Conservation (phyloP, 2,329 filamentous ascomycete genomes). For the Sporothrix variecibatus region DNA sequence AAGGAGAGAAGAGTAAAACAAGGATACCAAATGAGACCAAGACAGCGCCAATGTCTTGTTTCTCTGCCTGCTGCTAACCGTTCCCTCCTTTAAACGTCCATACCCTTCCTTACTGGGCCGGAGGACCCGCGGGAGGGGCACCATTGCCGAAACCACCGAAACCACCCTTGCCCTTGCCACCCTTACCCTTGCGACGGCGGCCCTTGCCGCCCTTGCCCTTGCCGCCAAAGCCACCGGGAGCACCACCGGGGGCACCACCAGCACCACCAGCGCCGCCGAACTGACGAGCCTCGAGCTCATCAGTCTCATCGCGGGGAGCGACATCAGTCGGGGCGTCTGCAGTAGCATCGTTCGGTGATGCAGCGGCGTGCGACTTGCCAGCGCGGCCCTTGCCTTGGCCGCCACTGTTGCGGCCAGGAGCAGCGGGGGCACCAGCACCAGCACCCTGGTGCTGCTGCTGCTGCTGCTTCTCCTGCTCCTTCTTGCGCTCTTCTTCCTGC, state of each 20-base stretch:
- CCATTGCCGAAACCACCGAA: not conserved
- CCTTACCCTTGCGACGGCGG: slow-evolving; percentile 13
- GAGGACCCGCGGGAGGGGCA: not conserved
- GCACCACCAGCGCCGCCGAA: not conserved
- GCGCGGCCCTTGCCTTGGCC: not conserved
- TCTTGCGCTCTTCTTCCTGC: not conserved
- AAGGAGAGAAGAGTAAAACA: not conserved
- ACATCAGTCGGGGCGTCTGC: not conserved
- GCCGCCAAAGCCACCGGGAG: not conserved
- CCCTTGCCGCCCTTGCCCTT: not conserved
- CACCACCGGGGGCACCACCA: not conserved
- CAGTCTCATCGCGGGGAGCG: not conserved
- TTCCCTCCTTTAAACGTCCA: not conserved
- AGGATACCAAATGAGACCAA: not conserved
- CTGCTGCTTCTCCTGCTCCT: too few relatives aligned
- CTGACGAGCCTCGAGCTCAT: not conserved
- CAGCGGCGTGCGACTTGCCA: not conserved
- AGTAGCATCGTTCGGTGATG: not conserved
- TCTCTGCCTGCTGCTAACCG: not conserved
- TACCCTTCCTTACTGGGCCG: not conserved
- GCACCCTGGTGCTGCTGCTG: not conserved
- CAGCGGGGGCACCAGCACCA: not conserved
- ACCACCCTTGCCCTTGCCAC: not conserved
- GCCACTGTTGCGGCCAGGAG: not conserved
- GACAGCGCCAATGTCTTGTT: not conserved